Conservation (phyloP, 2,329 filamentous ascomycete genomes). For the Colletotrichum theobromicola region DNA sequence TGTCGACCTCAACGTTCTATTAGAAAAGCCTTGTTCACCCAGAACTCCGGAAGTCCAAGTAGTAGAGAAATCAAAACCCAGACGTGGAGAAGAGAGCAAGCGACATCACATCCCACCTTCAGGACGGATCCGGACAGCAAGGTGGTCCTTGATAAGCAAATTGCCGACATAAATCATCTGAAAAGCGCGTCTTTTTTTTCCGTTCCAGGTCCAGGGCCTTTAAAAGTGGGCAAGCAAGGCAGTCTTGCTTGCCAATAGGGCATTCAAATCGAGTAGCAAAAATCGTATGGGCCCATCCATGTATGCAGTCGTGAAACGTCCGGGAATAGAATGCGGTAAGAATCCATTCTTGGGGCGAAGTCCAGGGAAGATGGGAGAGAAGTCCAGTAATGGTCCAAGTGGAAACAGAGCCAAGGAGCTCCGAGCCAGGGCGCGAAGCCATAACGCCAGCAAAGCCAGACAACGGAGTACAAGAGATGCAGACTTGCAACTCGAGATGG, state of each 20-base stretch:
- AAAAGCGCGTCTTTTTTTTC: conserved; percentile 13
- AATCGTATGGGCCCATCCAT: conserved; percentile 23
- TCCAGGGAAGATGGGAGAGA: conserved; percentile 5
- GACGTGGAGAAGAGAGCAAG: conserved; percentile 10
- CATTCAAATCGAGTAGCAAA: conserved; percentile 15
- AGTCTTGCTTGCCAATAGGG: conserved; percentile 6
- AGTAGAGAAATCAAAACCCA: conserved; percentile 17
- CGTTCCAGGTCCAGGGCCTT: conserved; percentile 15
- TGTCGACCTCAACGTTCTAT: conserved; percentile 20
- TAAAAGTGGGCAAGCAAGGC: conserved; percentile 16
- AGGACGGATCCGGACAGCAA: conserved; percentile 22
- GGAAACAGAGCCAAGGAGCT: not conserved
- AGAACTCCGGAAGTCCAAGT: conserved; percentile 21
- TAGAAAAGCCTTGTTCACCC: conserved; percentile 14
- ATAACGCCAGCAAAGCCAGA: conserved; percentile 18
- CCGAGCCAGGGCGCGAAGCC: not conserved
- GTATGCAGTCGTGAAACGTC: conserved; percentile 24
- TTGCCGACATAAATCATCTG: not conserved
- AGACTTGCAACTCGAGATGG: conserved; percentile 22
- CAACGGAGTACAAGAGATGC: conserved; percentile 18
- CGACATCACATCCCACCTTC: conserved; percentile 19
- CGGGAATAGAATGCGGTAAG: conserved; percentile 12
- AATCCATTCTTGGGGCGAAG: conserved; percentile 7
- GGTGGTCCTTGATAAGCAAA: conserved; percentile 8
- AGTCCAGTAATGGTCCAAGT: not conserved